Percentiles rank a stretch among this genome's conserved stretches.
These are phyloP conservation scores for Panaeolus papilionaceus DNA, from an alignment of 768 basidiomycete genomes.

Conservation along the genomic window DNA sequence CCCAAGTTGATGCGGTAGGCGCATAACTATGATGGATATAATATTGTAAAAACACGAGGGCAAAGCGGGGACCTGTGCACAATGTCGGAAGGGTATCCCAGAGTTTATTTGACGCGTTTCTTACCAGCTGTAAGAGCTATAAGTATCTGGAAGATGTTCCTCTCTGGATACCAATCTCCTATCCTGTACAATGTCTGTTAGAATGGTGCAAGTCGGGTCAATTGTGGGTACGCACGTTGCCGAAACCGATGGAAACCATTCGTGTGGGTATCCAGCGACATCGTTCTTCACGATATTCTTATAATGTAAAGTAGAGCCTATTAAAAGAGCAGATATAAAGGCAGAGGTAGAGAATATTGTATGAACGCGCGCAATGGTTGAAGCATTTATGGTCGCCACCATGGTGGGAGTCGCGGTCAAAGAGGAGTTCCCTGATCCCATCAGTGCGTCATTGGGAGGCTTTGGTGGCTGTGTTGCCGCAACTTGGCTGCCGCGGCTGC, in stretches of 20 bases:
- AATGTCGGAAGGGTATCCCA: background rate
- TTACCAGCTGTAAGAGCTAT: constrained; percentile 84
- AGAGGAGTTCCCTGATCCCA: background rate
- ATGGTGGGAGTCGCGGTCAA: constrained; percentile 5
- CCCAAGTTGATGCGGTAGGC: constrained; percentile 52
- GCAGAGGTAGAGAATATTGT: constrained; percentile 70
- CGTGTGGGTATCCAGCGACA: constrained; percentile 81
- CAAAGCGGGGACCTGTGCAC: constrained; percentile 72
- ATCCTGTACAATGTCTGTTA: constrained; percentile 52
- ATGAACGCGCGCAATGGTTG: constrained; percentile 66
- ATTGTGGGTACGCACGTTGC: constrained; percentile 61
- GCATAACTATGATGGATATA: constrained; percentile 53
- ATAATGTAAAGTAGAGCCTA: constrained; percentile 79
- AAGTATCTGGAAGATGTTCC: constrained; percentile 84
- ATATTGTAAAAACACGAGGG: constrained; percentile 68
- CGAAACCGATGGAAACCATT: constrained; percentile 93
- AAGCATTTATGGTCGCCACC: constrained; percentile 38
- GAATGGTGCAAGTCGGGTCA: constrained; percentile 13
- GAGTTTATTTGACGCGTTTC: constrained; percentile 6
- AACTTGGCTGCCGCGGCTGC: background rate
- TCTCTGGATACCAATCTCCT: constrained; percentile 90
- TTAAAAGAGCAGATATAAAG: constrained; percentile 64
- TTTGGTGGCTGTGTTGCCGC: background rate
- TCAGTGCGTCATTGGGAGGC: background rate
- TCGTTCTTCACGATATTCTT: constrained; percentile 86